phyloP scores from a whole-genome alignment of 2,329 filamentous ascomycete species.

The Fusarium newnesense region DNA sequence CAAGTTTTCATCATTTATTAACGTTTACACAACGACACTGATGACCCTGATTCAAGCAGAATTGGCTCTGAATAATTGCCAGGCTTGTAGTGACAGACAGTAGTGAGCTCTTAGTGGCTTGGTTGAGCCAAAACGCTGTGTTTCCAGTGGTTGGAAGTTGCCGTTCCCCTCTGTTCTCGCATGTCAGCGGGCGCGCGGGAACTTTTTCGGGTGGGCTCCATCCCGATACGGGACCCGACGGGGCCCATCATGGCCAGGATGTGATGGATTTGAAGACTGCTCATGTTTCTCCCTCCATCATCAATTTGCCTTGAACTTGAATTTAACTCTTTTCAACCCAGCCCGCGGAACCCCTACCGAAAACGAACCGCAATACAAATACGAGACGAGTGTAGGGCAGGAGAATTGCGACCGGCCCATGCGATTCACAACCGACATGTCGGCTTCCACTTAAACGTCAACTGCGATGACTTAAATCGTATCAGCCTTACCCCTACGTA shows the following conservation, averaged over 20 bases:
- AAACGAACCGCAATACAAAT: neutral
- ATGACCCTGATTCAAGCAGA: neutral
- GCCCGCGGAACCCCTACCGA: neutral
- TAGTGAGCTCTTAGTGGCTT: conserved; percentile 19
- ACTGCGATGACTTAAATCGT: conserved; percentile 26
- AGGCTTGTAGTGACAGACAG: conserved; percentile 5
- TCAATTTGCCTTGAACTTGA: conserved; percentile 4
- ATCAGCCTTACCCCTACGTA: conserved; percentile 24
- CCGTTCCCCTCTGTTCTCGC: conserved; percentile 19
- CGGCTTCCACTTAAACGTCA: conserved; percentile 29
- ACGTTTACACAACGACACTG: neutral
- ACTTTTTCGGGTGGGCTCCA: conserved; percentile 3
- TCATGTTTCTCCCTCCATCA: conserved; percentile 10
- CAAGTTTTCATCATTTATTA: neutral
- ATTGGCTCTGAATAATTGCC: conserved; percentile 6
- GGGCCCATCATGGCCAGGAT: conserved; percentile 20
- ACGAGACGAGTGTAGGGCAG: neutral
- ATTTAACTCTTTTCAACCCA: neutral
- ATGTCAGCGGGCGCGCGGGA: conserved; percentile 12
- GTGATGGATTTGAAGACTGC: neutral
- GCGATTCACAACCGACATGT: conserved; percentile 31
- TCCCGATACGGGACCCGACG: neutral
- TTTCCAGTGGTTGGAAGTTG: conserved; percentile 27
- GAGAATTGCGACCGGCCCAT: neutral
- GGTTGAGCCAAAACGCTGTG: neutral